These are phyloP conservation scores for Phyllosticta citribraziliensis DNA, from an alignment of 2,329 filamentous ascomycete species.

Conservation along the genomic window DNA sequence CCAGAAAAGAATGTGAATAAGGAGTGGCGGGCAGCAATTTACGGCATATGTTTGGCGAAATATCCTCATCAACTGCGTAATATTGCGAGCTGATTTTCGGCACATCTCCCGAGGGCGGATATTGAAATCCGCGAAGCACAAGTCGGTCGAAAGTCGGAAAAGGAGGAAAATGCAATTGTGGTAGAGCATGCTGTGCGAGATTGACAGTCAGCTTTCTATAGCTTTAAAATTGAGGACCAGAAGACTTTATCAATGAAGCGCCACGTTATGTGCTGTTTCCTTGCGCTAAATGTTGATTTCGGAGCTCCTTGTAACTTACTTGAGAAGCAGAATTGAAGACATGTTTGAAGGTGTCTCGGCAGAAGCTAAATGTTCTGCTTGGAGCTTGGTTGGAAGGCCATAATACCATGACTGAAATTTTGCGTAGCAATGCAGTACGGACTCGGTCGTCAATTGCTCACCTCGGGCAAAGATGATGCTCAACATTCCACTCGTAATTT, in stretches of 20 bases:
- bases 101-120: neutral
- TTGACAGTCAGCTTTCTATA: neutral
- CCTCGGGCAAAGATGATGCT: slow-evolving; percentile 65
- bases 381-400: slow-evolving; percentile 48
- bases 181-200: neutral
- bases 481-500: slow-evolving; percentile 62
- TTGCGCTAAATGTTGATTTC: neutral
- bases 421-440: slow-evolving; percentile 54
- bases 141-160: neutral
- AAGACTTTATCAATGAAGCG: neutral
- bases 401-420: slow-evolving; percentile 66
- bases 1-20: neutral
- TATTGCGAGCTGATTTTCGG: neutral
- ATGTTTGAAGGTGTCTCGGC: slow-evolving; percentile 42
- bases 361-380: slow-evolving; percentile 47
- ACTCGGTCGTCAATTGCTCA: slow-evolving; percentile 52
- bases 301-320: slow-evolving; percentile 43
- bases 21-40: neutral
- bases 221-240: too few relatives aligned
- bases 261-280: neutral
- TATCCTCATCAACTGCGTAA: neutral
- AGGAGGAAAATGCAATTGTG: slow-evolving; percentile 1
- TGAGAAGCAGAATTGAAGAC: slow-evolving; percentile 61
- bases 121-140: neutral
- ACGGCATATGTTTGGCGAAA: neutral